Evolutionary conservation across 2,329 filamentous ascomycete species (phyloP).

Genomic region (Leptodontidium sp.): DNA sequence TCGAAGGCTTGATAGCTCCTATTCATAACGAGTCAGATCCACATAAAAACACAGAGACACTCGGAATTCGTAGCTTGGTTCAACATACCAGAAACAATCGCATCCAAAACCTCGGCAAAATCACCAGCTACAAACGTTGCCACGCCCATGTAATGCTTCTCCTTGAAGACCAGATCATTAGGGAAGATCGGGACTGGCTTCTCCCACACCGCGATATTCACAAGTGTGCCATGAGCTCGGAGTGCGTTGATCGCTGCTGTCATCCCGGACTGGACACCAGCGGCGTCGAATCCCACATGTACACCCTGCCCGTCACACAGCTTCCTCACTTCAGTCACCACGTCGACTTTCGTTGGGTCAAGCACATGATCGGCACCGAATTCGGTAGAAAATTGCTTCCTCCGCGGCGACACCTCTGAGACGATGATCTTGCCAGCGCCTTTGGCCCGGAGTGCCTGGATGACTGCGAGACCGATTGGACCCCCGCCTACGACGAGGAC

Average conservation of each 20-base stretch:
- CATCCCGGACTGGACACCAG: slow-evolving; percentile 59
- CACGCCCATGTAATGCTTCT: slow-evolving; percentile 60
- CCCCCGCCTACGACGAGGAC: slow-evolving; percentile 61
- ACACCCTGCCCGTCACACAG: slow-evolving; percentile 52
- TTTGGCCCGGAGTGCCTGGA: slow-evolving; percentile 54
- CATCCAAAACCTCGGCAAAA: slow-evolving; percentile 63
- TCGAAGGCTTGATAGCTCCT: slow-evolving; percentile 19
- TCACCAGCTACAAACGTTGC: slow-evolving; percentile 62
- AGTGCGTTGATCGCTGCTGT: slow-evolving; percentile 57
- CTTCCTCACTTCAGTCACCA: slow-evolving; percentile 48
- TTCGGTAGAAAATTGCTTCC: slow-evolving; percentile 57
- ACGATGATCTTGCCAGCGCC: slow-evolving; percentile 60
- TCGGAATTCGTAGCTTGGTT: neutral
- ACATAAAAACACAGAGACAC: neutral
- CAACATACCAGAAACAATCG: slow-evolving; percentile 48
- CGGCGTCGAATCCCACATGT: slow-evolving; percentile 60
- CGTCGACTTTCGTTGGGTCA: slow-evolving; percentile 57
- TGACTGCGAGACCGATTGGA: slow-evolving; percentile 60
- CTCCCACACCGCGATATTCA: slow-evolving; percentile 65
- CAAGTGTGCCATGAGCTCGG: slow-evolving; percentile 58
- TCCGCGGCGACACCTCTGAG: slow-evolving; percentile 56
- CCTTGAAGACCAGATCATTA: slow-evolving; percentile 61
- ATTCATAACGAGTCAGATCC: neutral
- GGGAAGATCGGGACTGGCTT: slow-evolving; percentile 57
- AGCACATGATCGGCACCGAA: slow-evolving; percentile 62